A percentile compares a stretch with the other conserved stretches of the same genome.
These are phyloP conservation scores for Leccinum boreale DNA, from an alignment of 768 basidiomycete genomes.

Conservation along the genomic window DNA sequence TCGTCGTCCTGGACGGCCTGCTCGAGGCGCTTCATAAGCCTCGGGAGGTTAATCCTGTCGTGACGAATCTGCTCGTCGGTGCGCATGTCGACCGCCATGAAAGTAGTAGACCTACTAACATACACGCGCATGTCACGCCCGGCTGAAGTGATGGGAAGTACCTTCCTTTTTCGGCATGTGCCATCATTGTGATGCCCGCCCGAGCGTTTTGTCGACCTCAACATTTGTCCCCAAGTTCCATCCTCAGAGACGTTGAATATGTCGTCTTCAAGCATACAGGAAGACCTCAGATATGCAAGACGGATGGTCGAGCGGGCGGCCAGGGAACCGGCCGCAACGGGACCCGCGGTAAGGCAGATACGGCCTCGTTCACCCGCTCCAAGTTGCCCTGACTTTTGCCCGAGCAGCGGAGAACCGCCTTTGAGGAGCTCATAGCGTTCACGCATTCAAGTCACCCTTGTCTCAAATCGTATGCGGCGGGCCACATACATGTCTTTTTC, in stretches of 20 bases:
- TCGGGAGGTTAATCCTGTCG: constrained; percentile 65
- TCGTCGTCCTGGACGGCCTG: constrained; percentile 41
- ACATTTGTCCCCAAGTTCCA: neutral
- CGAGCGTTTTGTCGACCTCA: neutral
- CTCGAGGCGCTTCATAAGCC: constrained; percentile 61
- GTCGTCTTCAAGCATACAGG: constrained; percentile 18
- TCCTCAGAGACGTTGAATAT: constrained; percentile 6
- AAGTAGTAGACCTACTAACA: no score
- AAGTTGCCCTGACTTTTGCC: constrained; percentile 9
- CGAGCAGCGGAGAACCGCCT: constrained; percentile 47
- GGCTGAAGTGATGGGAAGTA: constrained; percentile 17
- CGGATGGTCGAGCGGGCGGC: constrained; percentile 46
- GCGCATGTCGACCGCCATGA: constrained; percentile 18
- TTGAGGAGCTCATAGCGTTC: constrained; percentile 52
- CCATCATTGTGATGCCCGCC: constrained; percentile 19
- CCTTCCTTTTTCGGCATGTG: constrained; percentile 16
- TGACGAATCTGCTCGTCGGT: constrained; percentile 38
- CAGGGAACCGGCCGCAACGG: constrained; percentile 36
- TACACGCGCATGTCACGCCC: no score
- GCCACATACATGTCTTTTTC: constrained; percentile 56
- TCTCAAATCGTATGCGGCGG: constrained; percentile 57
- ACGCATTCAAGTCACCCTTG: constrained; percentile 45
- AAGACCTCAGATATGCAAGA: constrained; percentile 20
- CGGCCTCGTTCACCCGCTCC: neutral
- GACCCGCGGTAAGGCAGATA: constrained; percentile 35